These are phyloP conservation scores for Purshia tridentata DNA, from an alignment of 306 rosid species.

Conservation along the genomic window DNA sequence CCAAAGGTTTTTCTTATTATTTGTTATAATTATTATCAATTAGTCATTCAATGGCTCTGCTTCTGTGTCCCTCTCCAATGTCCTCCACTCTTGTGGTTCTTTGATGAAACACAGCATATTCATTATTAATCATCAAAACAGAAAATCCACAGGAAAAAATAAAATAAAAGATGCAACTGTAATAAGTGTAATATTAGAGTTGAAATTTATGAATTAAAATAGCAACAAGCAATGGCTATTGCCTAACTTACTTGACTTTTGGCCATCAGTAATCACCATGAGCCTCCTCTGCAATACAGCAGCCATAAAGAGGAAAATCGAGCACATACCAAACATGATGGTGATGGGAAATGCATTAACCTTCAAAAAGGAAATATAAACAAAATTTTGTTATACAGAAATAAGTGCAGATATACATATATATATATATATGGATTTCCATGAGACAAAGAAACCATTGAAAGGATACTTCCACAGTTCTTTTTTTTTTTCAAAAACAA, in stretches of 20 bases:
- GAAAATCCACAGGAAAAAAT: background rate
- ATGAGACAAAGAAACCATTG: background rate
- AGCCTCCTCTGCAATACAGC: conserved; percentile 85
- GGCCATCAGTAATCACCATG: conserved; percentile 56
- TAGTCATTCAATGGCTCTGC: conserved; percentile 78
- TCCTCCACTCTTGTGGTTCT: conserved; percentile 71
- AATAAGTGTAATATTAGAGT: background rate
- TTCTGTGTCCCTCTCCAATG: conserved; percentile 61
- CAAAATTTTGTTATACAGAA: background rate
- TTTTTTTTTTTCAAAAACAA: background rate
- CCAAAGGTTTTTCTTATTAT: conserved; percentile 10
- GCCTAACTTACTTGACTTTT: conserved; percentile 70
- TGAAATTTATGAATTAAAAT: background rate
- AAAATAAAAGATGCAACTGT: background rate
- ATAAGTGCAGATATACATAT: background rate
- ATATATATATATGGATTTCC: background rate
- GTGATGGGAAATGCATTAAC: conserved; percentile 96
- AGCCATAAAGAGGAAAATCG: conserved; percentile 85
- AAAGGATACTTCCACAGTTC: background rate
- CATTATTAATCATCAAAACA: conserved; percentile 15
- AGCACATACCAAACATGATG: conserved; percentile 97
- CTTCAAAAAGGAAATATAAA: conserved; percentile 37
- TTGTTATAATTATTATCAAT: conserved; percentile 25
- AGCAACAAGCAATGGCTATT: background rate
- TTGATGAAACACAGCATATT: conserved; percentile 27